phyloP scores from a whole-genome alignment of 2,329 filamentous ascomycete genomes.

The Penicillium sp. region DNA sequence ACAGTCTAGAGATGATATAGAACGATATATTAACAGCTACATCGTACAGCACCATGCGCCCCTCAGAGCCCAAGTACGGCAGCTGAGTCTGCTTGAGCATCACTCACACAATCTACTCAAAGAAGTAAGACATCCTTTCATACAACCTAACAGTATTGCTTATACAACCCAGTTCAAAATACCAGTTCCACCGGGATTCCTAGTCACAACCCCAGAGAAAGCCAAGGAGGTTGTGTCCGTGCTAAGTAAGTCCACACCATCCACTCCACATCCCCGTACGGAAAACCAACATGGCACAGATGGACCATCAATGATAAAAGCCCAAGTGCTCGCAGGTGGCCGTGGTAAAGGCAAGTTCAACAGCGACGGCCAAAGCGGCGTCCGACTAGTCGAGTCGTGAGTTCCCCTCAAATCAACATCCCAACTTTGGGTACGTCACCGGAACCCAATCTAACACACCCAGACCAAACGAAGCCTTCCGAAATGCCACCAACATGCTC shows the following conservation, averaged over 20 bases:
- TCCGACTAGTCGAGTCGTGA: slow-evolving; percentile 26
- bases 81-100: slow-evolving; percentile 1
- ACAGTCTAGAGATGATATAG: too few relatives aligned
- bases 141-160: background rate
- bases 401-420: background rate
- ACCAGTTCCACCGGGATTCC: slow-evolving; percentile 25
- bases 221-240: slow-evolving; percentile 23
- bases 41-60: background rate
- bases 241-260: slow-evolving; percentile 16
- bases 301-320: slow-evolving; percentile 28
- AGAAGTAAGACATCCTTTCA: background rate
- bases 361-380: slow-evolving; percentile 29
- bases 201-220: slow-evolving; percentile 21
- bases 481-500: slow-evolving; percentile 29
- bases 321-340: slow-evolving; percentile 32
- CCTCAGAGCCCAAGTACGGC: background rate
- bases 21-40: background rate
- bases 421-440: background rate
- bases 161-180: slow-evolving; percentile 20
- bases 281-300: slow-evolving; percentile 8
- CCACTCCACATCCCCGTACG: background rate
- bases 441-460: background rate
- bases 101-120: slow-evolving; percentile 2
- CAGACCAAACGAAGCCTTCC: slow-evolving; percentile 25
- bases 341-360: slow-evolving; percentile 29